Base-by-base conservation (phyloP, 2,329 filamentous ascomycete genomes). In the Phialophora macrospora region DNA sequence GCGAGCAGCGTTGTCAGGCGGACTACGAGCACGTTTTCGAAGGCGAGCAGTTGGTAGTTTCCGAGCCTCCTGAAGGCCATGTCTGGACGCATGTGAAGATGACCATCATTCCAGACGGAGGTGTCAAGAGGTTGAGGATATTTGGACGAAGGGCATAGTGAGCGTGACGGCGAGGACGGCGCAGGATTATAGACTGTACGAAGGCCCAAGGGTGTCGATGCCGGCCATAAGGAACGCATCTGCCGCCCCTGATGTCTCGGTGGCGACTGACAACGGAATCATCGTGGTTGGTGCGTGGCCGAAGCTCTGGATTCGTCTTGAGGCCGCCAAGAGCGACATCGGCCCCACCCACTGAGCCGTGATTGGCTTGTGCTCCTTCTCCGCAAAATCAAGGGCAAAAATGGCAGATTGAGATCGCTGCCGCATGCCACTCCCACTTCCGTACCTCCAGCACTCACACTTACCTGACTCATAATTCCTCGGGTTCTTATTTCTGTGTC, bases 31-130 rank as follows among this genome's bases (percentile, higher is more conserved):
- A 80, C 72, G 71, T 76, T 1, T 79, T 77, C 67, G 78, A 79
- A 60, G 75, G 73, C 0, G 72, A 74, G 8, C 76, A 77, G 52
- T 70, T 80, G 55, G 71, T 69, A 9, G 71, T 54, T 7, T 68
- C 63, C 14, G 62, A 91, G 72, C 93, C 93, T 76, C 91, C 91
- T 49, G 91, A 87, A 90, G 26, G 85, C 86, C 83, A 82, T 75
- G 80, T 82, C 2, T 90, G 92, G 74, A 92, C 90, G 12, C 93
- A 95, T 79, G 88, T 93, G 24, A 97, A 96, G 84, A 82, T 98
- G 76, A 90, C 92, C 38, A 95, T 97, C 76, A 92, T 97, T 72
- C 94, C 94, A 0, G 93, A 98, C 77, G 93, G 94, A 38, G 93
- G 94, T 26, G 90, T 97, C 2, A 97, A 96, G 86, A 83, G 93